Conservation (phyloP, 306 rosid genomes). For the Trichosanthes truncata region DNA sequence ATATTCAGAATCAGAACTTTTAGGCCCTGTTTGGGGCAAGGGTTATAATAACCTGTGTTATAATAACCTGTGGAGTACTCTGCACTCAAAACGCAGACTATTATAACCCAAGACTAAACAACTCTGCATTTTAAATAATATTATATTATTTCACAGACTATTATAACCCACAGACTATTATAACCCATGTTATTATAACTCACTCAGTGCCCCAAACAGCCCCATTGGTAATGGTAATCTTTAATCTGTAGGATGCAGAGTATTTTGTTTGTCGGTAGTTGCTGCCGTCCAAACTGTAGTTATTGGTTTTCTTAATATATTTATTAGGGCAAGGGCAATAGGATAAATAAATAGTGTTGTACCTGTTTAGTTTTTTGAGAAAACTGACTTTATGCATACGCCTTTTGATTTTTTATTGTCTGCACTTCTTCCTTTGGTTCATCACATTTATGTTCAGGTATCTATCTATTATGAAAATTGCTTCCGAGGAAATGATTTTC, state of each 20-base stretch:
- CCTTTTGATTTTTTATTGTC: neutral
- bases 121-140: no score
- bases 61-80: no score
- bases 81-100: no score
- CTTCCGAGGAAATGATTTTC: conserved; percentile 63
- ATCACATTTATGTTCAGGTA: conserved; percentile 52
- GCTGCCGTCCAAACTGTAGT: neutral
- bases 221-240: neutral
- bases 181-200: no score
- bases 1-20: neutral
- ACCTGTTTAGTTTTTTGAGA: neutral
- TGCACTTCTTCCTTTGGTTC: neutral
- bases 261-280: neutral
- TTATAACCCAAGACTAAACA: no score
- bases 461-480: conserved; percentile 78
- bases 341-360: neutral
- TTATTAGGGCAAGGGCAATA: neutral
- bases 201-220: no score
- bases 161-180: no score
- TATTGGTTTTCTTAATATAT: neutral
- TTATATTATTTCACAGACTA: no score
- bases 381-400: neutral
- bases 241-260: neutral
- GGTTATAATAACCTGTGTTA: no score
- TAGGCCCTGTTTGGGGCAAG: no score